Evolutionary conservation across 1,139 yeast species (phyloP).

Genomic region (Ogataea hybrid): DNA sequence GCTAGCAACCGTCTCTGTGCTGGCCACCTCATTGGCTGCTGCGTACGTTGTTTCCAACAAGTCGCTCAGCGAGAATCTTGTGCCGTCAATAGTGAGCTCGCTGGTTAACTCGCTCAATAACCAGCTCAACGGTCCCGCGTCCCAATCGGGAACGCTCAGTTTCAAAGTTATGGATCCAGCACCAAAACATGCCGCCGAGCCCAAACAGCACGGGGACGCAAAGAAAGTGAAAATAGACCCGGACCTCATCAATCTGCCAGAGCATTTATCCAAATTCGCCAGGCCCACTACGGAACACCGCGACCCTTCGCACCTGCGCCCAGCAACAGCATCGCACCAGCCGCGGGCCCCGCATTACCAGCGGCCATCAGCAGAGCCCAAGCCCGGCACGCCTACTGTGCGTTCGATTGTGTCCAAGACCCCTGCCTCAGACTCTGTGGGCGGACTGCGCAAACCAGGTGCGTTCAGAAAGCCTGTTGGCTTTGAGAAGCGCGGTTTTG

Average conservation of each 20-base stretch:
- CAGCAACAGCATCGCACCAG: conserved; percentile 3
- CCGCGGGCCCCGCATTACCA: conserved; percentile 37
- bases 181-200: conserved; percentile 1
- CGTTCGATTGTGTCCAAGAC: conserved; percentile 19
- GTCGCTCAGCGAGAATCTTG: conserved; percentile 16
- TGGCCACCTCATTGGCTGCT: conserved; percentile 41
- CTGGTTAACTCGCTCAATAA: conserved; percentile 25
- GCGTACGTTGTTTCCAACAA: conserved; percentile 32
- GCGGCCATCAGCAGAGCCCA: conserved; percentile 32
- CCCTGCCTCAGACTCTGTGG: conserved; percentile 13
- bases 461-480: conserved; percentile 42
- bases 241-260: conserved; percentile 7
- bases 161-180: conserved; percentile 6
- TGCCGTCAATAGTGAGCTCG: conserved; percentile 21
- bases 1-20: conserved; percentile 39
- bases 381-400: conserved; percentile 19
- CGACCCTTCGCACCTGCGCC: neutral
- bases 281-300: conserved; percentile 1
- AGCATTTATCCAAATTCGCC: conserved; percentile 7
- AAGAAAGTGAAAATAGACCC: conserved; percentile 9
- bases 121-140: conserved; percentile 9
- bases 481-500: conserved; percentile 25
- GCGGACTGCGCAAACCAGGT: conserved; percentile 50
- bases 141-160: conserved; percentile 1
- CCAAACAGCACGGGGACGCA: conserved; percentile 18